Percentiles rank a stretch among this genome's conserved stretches.
Conservation (phyloP, 371 early-diverging fungal genomes). For the Haplosporangium sp. region DNA sequence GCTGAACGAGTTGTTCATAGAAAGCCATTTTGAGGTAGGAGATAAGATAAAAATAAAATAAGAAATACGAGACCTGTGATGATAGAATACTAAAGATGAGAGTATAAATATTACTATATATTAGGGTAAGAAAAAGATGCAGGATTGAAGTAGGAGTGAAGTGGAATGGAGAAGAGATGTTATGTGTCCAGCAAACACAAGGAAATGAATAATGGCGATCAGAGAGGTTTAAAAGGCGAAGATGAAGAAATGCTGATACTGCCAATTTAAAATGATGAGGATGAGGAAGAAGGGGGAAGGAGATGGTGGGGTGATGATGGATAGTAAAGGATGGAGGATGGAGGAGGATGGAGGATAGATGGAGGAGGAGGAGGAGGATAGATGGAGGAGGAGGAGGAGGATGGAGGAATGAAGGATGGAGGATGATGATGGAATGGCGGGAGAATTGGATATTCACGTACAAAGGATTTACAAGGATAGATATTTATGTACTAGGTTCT, state of each 20-base stretch:
- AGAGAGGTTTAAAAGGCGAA: no score
- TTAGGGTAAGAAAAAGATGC: not conserved
- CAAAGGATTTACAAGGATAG: no score
- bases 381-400: not conserved
- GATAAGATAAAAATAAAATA: not conserved
- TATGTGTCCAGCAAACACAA: not conserved
- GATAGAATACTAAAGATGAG: not conserved
- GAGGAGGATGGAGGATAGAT: not conserved
- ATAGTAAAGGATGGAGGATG: not conserved
- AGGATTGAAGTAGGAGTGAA: not conserved
- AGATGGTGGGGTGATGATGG: slow-evolving; percentile 10
- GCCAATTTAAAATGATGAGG: no score
- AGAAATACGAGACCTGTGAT: no score
- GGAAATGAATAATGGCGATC: slow-evolving; percentile 7
- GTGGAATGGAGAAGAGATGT: no score
- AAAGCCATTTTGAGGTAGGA: slow-evolving; percentile 18
- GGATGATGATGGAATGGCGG: slow-evolving; percentile 5
- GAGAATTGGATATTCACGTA: not conserved
- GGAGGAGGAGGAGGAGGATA: slow-evolving; percentile 12
- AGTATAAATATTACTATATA: not conserved
- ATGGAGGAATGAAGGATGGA: not conserved
- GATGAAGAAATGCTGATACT: no score
- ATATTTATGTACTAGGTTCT: not conserved
- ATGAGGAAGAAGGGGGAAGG: not conserved
- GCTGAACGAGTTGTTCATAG: slow-evolving; percentile 25